Base-by-base conservation (phyloP, 2,329 filamentous ascomycete genomes). In the Metarhizium humberi region DNA sequence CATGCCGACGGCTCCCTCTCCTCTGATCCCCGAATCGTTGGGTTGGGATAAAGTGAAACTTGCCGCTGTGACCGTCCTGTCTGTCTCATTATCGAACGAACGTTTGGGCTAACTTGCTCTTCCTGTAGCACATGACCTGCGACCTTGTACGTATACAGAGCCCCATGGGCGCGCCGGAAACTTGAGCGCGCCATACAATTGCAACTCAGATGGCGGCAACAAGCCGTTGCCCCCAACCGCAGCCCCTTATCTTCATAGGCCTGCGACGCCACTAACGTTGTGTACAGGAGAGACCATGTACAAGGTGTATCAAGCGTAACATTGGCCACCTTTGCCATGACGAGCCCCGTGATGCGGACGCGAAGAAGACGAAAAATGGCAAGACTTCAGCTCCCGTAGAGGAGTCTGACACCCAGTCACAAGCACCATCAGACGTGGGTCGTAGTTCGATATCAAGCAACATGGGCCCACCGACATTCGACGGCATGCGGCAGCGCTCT, bases 321-420 rank as follows among this genome's bases (percentile, higher is more conserved):
- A 99, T 99, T 71, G 94, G 92, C 66, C 94, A 99, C 73, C 81
- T 99, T 62, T 99, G 94, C 73, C 94, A 96, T 76, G 94, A 99
- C 73, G 94, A 97, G 74, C 92, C 92, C 63, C 86, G 92, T 71
- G 92, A 99, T 67, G 78, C 85, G 62, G 82, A 85, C 59, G 72
- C 86, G 57, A 95, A 94, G 74, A 92, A 92, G 73, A 74, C 81
- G 64, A 96, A 92, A 75, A 80, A 76, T 68, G 62, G 62, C 57
- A 68, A 67, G 58, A 34, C 51, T 43, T 73, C 78, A 57, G 77
- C 81, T 53, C 73, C 75, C 47, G 77, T 78, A 55, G 84, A 87
- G 64, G 84, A 87, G 67, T 79, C 83, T 61, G 80, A 81, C 54
- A 70, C 73, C 60, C 75, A 77, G 64, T 65, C 78, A 49, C 68